Percentiles rank a stretch among this genome's conserved stretches.
These are phyloP conservation scores for Eucalyptus curtisii DNA, from an alignment of 345 rosid genomes.

Conservation along the genomic window DNA sequence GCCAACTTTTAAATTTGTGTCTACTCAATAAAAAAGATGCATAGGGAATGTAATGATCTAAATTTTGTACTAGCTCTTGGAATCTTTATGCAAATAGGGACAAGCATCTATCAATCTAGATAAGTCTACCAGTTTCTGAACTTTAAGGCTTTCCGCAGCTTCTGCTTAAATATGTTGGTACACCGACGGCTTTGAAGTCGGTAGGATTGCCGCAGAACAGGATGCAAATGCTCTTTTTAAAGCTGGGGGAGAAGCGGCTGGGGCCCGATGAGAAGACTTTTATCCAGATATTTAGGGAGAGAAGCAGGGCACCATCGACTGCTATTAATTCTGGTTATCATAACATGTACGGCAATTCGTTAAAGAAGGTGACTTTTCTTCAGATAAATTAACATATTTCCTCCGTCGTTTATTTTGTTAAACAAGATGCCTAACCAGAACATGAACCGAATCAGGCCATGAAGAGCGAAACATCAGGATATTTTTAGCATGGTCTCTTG, in stretches of 20 bases:
- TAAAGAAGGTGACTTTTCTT: slow-evolving; percentile 35
- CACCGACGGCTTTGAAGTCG: slow-evolving; percentile 40
- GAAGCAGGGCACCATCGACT: slow-evolving; percentile 53
- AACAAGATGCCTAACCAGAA: not conserved
- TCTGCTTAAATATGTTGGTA: slow-evolving; percentile 34
- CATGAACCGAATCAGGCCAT: slow-evolving; percentile 29
- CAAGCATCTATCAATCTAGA: not conserved
- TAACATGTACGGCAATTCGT: slow-evolving; percentile 21
- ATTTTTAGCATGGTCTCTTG: slow-evolving; percentile 32
- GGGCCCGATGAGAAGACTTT: slow-evolving; percentile 68
- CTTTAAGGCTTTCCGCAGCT: slow-evolving; percentile 8
- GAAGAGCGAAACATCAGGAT: slow-evolving; percentile 54
- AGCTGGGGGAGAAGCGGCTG: slow-evolving; percentile 51
- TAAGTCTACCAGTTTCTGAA: not conserved
- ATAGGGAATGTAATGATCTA: not conserved
- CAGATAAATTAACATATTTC: not conserved
- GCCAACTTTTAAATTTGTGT: not conserved
- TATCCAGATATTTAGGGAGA: slow-evolving; percentile 33
- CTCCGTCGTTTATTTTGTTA: not conserved
- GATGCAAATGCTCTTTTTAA: slow-evolving; percentile 54
- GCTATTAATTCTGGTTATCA: slow-evolving; percentile 27
- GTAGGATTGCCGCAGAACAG: slow-evolving; percentile 12
- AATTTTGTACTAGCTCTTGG: not conserved
- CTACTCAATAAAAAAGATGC: not conserved
- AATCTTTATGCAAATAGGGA: not conserved